phyloP scores from a whole-genome alignment of 164 flowering plant species.

The Chloranthus sessilifolius region DNA sequence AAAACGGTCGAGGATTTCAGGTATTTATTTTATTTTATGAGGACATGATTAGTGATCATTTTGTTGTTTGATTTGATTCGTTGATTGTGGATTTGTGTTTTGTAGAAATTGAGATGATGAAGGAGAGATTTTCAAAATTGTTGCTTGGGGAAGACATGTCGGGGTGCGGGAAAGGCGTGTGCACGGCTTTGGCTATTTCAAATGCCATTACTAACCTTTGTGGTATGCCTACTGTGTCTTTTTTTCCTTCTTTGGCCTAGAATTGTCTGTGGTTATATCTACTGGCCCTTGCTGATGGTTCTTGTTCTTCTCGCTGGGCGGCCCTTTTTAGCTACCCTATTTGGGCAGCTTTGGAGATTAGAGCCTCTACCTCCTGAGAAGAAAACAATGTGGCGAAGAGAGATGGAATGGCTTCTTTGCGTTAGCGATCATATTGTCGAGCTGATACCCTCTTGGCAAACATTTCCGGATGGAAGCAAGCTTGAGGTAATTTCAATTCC shows the following conservation, averaged over 20 bases:
- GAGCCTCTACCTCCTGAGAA: constrained; percentile 75
- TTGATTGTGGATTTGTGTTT: neutral
- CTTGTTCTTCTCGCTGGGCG: no score
- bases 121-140: constrained; percentile 85
- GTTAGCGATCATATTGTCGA: constrained; percentile 92
- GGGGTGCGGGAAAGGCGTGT: constrained; percentile 90
- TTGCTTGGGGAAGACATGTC: constrained; percentile 99
- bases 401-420: constrained; percentile 88
- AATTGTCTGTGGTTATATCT: neutral
- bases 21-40: no score
- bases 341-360: constrained; percentile 95
- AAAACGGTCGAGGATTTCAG: constrained; percentile 38
- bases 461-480: constrained; percentile 81
- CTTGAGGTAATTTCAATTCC: constrained; percentile 58
- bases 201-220: constrained; percentile 90
- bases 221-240: constrained; percentile 35
- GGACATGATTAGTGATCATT: no score
- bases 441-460: constrained; percentile 85
- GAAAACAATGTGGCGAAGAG: constrained; percentile 91
- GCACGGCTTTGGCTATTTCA: constrained; percentile 76
- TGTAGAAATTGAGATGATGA: constrained; percentile 86
- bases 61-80: no score
- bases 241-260: neutral
- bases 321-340: constrained; percentile 55
- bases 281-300: neutral